Percentiles rank a stretch among this genome's conserved stretches.
phyloP scores from a whole-genome alignment of 768 basidiomycete genomes.

The Naganishia vaughanmartiniae region DNA sequence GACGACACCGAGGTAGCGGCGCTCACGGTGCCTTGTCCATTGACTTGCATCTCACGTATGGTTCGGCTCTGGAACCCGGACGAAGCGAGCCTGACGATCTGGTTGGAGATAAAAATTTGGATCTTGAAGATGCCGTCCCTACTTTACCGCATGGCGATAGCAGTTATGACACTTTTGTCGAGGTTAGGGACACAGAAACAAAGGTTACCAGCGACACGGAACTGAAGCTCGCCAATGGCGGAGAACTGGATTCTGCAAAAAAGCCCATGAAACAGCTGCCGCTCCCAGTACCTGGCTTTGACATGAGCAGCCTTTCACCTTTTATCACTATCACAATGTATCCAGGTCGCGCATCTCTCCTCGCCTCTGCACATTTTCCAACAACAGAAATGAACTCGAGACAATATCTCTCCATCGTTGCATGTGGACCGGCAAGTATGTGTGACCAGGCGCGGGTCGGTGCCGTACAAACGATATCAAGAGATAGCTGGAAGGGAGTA shows the following conservation, averaged over 20 bases:
- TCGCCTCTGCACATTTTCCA: not conserved
- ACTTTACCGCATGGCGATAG: not conserved
- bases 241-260: no score
- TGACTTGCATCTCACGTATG: slow-evolving; percentile 5
- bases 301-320: not conserved
- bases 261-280: no score
- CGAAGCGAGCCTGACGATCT: not conserved
- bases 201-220: no score
- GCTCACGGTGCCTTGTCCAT: not conserved
- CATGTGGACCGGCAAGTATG: slow-evolving; percentile 12
- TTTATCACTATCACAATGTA: not conserved
- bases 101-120: not conserved
- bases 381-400: not conserved
- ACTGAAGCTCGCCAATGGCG: not conserved
- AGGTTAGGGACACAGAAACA: no score
- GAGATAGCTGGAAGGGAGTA: not conserved
- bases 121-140: not conserved
- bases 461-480: not conserved
- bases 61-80: not conserved
- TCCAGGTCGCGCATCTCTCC: not conserved
- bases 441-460: slow-evolving; percentile 6
- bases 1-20: not conserved
- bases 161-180: not conserved
- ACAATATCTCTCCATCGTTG: slow-evolving; percentile 2
- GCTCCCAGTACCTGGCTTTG: no score